Base-by-base conservation (phyloP, 1,139 yeast genomes). In the Suhomyces panamericanus region DNA sequence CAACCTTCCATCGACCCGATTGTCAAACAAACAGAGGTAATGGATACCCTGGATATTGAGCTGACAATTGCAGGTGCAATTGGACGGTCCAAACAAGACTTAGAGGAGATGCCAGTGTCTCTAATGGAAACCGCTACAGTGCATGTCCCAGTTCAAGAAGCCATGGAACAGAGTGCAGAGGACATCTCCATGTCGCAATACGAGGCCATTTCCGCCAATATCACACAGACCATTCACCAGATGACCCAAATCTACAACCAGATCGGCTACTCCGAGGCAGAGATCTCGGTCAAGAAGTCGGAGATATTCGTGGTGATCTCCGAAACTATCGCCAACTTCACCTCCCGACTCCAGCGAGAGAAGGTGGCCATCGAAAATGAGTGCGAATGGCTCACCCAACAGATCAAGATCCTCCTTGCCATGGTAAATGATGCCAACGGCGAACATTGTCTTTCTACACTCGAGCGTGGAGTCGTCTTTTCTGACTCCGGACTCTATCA, bases 371-470 rank as follows among this genome's bases (percentile, higher is more conserved):
- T 74, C 3, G 72, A 67, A 42, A 69, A 66, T 46, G 80, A 75
- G 50, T 73, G 78, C 55, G 77, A 72, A 43, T 74, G 79, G 78
- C 58, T 74, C 44, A 55, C 77, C 41, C 77, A 74, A 51, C 78
- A 74, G 48, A 67, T 73, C 26, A 57, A 65, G 36, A 59, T 73
- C 6, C 70, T 74, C 3, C 56, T 73, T 24, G 70, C 75, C 3
- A 70, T 74, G 70, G 55, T 73, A 3, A 64, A 71, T 47, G 80
- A 75, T 45, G 49, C 46, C 22, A 52, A 52, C 12, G 78, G 78
- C 0, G 65, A 59, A 2, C 58, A 56, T 14, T 46, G 51, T 20
- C 52, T 73, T 8, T 45, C 55, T 4, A 49, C 62, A 6, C 44
- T 59, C 34, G 62, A 64, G 38, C 58, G 70, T 42, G 75, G 75